Evolutionary conservation across 441 rosid species (phyloP).

Genomic region (Populus trichocarpa): DNA sequence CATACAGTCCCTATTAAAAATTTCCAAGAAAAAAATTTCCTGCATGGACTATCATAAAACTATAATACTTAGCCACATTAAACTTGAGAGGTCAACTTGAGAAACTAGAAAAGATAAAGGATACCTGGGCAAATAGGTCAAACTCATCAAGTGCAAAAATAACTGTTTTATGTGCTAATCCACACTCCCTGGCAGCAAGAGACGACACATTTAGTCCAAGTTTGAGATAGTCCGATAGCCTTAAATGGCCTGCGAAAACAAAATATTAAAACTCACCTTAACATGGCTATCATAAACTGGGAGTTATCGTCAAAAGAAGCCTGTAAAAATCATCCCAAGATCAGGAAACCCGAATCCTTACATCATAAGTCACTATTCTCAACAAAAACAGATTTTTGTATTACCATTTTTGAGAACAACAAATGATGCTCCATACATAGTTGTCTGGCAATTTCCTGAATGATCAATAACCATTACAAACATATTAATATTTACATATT

Average conservation of each 20-base stretch:
- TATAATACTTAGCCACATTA: neutral
- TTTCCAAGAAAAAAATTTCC: neutral
- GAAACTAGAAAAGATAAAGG: neutral
- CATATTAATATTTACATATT: slow-evolving; percentile 20
- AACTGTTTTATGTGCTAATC: slow-evolving; percentile 90
- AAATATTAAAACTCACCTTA: slow-evolving; percentile 48
- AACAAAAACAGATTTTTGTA: slow-evolving; percentile 9
- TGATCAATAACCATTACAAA: slow-evolving; percentile 11
- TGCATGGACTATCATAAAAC: neutral
- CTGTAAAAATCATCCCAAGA: slow-evolving; percentile 38
- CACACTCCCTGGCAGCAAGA: slow-evolving; percentile 77
- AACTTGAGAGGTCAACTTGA: neutral
- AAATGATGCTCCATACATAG: slow-evolving; percentile 74
- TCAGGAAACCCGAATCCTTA: slow-evolving; percentile 17
- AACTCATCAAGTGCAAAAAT: slow-evolving; percentile 88
- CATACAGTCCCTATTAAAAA: neutral
- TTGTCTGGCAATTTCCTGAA: slow-evolving; percentile 88
- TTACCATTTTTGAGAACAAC: slow-evolving; percentile 75
- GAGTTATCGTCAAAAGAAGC: slow-evolving; percentile 95
- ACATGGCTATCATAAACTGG: slow-evolving; percentile 79
- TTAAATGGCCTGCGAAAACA: neutral
- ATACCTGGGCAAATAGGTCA: slow-evolving; percentile 27
- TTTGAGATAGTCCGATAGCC: neutral
- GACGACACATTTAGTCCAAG: slow-evolving; percentile 6
- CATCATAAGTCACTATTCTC: slow-evolving; percentile 3